phyloP scores from a whole-genome alignment of 2,329 filamentous ascomycete species.

The Ascochyta pisi region DNA sequence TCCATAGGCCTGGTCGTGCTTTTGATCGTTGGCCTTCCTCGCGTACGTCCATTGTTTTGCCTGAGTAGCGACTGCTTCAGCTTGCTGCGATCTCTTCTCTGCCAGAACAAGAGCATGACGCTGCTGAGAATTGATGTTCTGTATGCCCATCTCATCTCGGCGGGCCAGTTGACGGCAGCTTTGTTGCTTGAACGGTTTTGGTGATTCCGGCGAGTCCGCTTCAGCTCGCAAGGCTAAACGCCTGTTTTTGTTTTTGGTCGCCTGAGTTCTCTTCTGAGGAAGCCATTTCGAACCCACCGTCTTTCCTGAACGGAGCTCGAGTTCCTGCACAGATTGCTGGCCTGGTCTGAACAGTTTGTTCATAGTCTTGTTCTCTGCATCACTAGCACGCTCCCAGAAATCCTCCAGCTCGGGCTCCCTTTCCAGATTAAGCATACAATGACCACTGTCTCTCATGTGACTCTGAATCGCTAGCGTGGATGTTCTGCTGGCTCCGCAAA shows the following conservation, averaged over 20 bases:
- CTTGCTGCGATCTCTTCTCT: slow-evolving; percentile 29
- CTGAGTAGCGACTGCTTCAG: slow-evolving; percentile 19
- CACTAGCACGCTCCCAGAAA: slow-evolving; percentile 31
- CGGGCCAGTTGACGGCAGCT: no score
- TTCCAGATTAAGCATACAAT: slow-evolving; percentile 44
- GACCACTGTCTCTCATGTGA: slow-evolving; percentile 46
- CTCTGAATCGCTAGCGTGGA: slow-evolving; percentile 36
- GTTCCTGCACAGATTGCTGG: no score
- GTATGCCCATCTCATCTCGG: slow-evolving; percentile 25
- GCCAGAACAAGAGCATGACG: slow-evolving; percentile 25
- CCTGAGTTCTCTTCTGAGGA: no score
- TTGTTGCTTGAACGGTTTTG: no score
- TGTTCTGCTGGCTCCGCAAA: slow-evolving; percentile 37
- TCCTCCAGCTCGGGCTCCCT: slow-evolving; percentile 41
- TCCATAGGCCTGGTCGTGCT: slow-evolving; percentile 20
- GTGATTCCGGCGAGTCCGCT: no score
- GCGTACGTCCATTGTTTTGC: slow-evolving; percentile 26
- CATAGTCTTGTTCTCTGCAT: not conserved
- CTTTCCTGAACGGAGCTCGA: no score
- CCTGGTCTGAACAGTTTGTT: no score
- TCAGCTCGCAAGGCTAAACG: no score
- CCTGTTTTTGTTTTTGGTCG: no score
- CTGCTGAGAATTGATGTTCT: slow-evolving; percentile 23
- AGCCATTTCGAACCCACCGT: no score
- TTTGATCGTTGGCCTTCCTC: slow-evolving; percentile 25